Percentiles rank a stretch among this genome's conserved stretches.
Evolutionary conservation across 768 basidiomycete species (phyloP).

Genomic region (Rossbeevera mucosa): DNA sequence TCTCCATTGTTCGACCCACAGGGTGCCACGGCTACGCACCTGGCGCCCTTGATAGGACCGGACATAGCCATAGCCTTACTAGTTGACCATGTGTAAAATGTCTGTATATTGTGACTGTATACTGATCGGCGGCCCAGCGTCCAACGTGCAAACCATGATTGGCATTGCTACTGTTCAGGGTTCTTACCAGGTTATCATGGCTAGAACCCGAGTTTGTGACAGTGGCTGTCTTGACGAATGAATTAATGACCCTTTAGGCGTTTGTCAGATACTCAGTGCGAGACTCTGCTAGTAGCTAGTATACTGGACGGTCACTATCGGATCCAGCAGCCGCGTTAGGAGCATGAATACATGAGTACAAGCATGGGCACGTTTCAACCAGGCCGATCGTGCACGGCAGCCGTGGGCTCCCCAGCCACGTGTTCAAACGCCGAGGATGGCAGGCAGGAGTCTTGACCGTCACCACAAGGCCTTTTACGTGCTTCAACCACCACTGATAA

Average conservation of each 20-base stretch:
- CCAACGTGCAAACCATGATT: slow-evolving; percentile 9
- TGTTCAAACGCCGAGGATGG: slow-evolving; percentile 22
- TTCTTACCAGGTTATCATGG: background rate
- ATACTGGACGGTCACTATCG: background rate
- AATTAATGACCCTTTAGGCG: no score
- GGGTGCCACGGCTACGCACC: background rate
- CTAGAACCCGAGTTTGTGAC: background rate
- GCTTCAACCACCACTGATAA: background rate
- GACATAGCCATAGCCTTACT: background rate
- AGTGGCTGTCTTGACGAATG: background rate
- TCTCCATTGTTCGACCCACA: background rate
- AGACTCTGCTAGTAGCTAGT: no score
- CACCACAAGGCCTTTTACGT: background rate
- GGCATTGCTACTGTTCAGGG: background rate
- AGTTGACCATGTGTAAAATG: background rate
- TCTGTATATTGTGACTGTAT: no score
- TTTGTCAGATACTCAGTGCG: no score
- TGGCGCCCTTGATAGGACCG: background rate
- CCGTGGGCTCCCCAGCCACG: slow-evolving; percentile 13
- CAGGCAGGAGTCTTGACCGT: slow-evolving; percentile 2
- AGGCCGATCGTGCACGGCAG: slow-evolving; percentile 3
- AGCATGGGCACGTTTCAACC: slow-evolving; percentile 12
- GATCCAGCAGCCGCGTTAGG: slow-evolving; percentile 4
- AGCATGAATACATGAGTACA: slow-evolving; percentile 5
- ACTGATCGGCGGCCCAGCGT: no score